Conservation (phyloP, 1,284 basidiomycete genomes). For the Trichosporon sp. region DNA sequence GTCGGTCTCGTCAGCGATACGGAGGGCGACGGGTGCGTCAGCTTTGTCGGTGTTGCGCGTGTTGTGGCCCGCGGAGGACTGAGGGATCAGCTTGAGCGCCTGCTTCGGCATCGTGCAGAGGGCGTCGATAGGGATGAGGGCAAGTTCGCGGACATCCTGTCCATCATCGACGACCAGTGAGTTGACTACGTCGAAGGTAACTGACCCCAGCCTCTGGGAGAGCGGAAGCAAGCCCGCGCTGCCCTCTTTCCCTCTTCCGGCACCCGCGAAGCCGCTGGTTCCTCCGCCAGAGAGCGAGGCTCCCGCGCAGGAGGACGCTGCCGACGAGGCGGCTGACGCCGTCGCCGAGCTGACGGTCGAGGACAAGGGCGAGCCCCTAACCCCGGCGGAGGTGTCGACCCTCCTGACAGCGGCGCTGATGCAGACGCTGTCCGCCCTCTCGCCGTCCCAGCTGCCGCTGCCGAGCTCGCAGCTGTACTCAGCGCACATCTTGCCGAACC, state of each 20-base stretch:
- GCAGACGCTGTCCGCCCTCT: slow-evolving; percentile 63
- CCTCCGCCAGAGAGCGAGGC: slow-evolving; percentile 31
- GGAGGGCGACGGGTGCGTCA: slow-evolving; percentile 35
- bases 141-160: slow-evolving; percentile 52
- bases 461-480: slow-evolving; percentile 75
- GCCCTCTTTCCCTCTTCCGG: slow-evolving; percentile 37
- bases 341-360: slow-evolving; percentile 15
- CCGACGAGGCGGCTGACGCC: slow-evolving; percentile 62
- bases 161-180: slow-evolving; percentile 54
- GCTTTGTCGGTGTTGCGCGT: slow-evolving; percentile 50
- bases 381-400: slow-evolving; percentile 59
- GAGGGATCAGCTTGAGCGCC: slow-evolving; percentile 44
- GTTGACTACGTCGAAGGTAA: slow-evolving; percentile 21
- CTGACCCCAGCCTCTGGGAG: slow-evolving; percentile 50
- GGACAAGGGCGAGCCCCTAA: slow-evolving; percentile 51
- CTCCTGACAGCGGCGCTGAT: slow-evolving; percentile 68
- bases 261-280: slow-evolving; percentile 37
- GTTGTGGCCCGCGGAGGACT: slow-evolving; percentile 49
- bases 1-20: slow-evolving; percentile 44
- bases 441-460: slow-evolving; percentile 68
- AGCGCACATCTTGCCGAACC: slow-evolving; percentile 71
- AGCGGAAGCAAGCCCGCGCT: slow-evolving; percentile 44
- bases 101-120: slow-evolving; percentile 33
- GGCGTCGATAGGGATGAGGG: slow-evolving; percentile 50
- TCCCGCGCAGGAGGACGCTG: slow-evolving; percentile 58